Percentiles rank a stretch among this genome's conserved stretches.
phyloP scores from a whole-genome alignment of 164 flowering plant genomes.

The Platanus orientalis region DNA sequence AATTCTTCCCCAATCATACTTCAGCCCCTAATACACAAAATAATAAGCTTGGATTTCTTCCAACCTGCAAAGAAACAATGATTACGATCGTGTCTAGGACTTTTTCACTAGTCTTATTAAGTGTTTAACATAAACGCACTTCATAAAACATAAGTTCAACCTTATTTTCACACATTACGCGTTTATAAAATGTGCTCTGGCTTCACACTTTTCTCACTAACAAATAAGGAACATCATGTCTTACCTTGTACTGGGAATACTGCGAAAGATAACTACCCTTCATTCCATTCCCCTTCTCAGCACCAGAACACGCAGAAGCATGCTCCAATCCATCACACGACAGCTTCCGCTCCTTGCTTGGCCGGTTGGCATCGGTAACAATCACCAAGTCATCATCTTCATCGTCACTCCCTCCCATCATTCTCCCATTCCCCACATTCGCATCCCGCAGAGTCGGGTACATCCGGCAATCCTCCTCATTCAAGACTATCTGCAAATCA shows the following conservation, averaged over 20 bases:
- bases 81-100: no score
- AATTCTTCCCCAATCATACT: not conserved
- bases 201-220: not conserved
- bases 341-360: slow-evolving; percentile 15
- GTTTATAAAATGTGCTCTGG: not conserved
- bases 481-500: slow-evolving; percentile 47
- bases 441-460: slow-evolving; percentile 4
- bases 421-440: slow-evolving; percentile 7
- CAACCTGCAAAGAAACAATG: no score
- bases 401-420: slow-evolving; percentile 17
- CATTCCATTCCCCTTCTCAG: slow-evolving; percentile 20
- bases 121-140: no score
- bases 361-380: slow-evolving; percentile 10
- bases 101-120: no score
- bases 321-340: slow-evolving; percentile 21
- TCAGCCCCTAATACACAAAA: no score
- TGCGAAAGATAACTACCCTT: slow-evolving; percentile 23
- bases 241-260: slow-evolving; percentile 32
- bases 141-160: not conserved
- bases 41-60: no score
- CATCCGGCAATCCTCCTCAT: slow-evolving; percentile 34
- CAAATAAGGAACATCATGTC: not conserved
- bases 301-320: slow-evolving; percentile 8
- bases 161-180: not conserved
- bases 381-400: slow-evolving; percentile 23